These are phyloP conservation scores for Thyridium curvatum DNA, from an alignment of 2,329 filamentous ascomycete species.

Conservation along the genomic window DNA sequence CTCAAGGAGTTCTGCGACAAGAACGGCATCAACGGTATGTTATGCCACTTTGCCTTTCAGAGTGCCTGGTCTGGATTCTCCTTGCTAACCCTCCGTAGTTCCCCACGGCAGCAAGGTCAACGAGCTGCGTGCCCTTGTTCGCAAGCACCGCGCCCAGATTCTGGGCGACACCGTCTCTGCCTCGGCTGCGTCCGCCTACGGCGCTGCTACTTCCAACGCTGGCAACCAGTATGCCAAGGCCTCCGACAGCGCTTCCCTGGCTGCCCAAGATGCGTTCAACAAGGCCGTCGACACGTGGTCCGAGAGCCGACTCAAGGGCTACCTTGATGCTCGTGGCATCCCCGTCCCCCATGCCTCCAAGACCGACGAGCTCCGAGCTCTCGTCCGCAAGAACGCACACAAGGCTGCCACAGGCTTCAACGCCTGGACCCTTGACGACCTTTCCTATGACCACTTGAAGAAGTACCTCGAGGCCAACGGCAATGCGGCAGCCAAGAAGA, in stretches of 20 bases:
- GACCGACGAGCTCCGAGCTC: constrained; percentile 65
- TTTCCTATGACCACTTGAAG: constrained; percentile 65
- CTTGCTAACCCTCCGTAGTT: constrained; percentile 40
- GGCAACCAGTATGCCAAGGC: constrained; percentile 73
- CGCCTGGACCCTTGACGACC: constrained; percentile 76
- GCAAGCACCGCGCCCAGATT: constrained; percentile 74
- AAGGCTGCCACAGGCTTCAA: constrained; percentile 62
- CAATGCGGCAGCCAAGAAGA: constrained; percentile 49
- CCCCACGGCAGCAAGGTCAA: constrained; percentile 89
- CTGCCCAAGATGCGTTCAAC: constrained; percentile 62
- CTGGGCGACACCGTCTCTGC: constrained; percentile 57
- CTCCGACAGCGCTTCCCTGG: constrained; percentile 59
- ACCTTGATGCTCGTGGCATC: constrained; percentile 69
- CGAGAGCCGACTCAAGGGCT: constrained; percentile 70
- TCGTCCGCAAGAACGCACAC: constrained; percentile 68
- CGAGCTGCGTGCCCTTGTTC: constrained; percentile 82
- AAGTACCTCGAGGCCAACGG: constrained; percentile 46
- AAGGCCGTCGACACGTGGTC: constrained; percentile 59
- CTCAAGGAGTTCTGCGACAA: constrained; percentile 92
- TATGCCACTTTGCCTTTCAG: neutral
- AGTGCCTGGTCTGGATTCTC: neutral
- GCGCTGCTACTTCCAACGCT: constrained; percentile 68
- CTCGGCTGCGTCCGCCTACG: constrained; percentile 54
- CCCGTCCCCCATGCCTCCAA: constrained; percentile 67
- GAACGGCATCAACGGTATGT: constrained; percentile 61